Evolutionary conservation across 2,329 filamentous ascomycete genomes (phyloP).

Genomic region (Coniochaeta ligniaria): DNA sequence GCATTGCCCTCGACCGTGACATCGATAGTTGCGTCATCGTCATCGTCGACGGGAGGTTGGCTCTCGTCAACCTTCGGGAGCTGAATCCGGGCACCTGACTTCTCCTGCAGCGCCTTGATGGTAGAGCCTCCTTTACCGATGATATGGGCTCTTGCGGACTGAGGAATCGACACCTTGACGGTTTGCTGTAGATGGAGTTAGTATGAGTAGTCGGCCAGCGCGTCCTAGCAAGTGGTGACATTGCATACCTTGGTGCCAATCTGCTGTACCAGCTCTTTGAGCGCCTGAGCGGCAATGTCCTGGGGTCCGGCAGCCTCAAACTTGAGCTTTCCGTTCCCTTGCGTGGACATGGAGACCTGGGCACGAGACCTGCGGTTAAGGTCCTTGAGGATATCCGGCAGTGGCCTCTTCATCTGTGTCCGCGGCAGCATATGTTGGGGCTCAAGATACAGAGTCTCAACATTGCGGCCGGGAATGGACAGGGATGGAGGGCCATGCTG

Average conservation of each 20-base stretch:
- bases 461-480: constrained; percentile 74
- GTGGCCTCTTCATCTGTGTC: constrained; percentile 73
- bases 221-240: not conserved
- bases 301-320: constrained; percentile 83
- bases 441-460: constrained; percentile 67
- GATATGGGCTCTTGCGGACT: constrained; percentile 78
- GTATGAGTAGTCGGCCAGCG: not conserved
- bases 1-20: constrained; percentile 88
- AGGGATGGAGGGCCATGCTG: constrained; percentile 45
- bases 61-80: constrained; percentile 73
- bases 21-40: constrained; percentile 77
- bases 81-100: constrained; percentile 84
- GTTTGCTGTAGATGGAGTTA: constrained; percentile 27
- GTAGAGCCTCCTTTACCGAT: constrained; percentile 88
- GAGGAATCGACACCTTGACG: constrained; percentile 74
- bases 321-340: constrained; percentile 64
- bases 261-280: constrained; percentile 83
- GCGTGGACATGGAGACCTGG: constrained; percentile 68
- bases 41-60: constrained; percentile 48
- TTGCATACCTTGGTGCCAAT: constrained; percentile 72
- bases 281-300: constrained; percentile 76
- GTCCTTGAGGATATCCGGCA: constrained; percentile 79
- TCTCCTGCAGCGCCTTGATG: constrained; percentile 84
- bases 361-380: constrained; percentile 90
- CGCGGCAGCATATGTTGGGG: constrained; percentile 71